phyloP scores from a whole-genome alignment of 1,139 yeast species.

The Suhomyces guaymorum region DNA sequence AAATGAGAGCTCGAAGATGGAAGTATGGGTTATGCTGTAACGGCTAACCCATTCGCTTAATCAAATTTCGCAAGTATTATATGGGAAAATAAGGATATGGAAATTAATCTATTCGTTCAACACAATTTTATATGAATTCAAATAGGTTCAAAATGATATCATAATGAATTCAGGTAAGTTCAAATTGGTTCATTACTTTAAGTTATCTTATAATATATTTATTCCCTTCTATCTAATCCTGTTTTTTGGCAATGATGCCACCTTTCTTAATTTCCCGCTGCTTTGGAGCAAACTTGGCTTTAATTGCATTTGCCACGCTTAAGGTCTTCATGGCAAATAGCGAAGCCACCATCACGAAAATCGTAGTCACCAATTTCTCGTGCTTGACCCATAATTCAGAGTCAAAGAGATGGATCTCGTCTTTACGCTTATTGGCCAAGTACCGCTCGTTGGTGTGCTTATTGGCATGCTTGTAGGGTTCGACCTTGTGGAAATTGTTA shows the following conservation, averaged over 20 bases:
- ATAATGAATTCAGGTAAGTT: too few relatives aligned
- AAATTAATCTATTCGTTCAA: too few relatives aligned
- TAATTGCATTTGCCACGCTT: conserved; percentile 11
- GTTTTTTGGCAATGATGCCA: conserved; percentile 11
- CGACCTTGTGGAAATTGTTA: conserved; percentile 38
- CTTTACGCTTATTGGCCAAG: conserved; percentile 32
- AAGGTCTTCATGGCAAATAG: conserved; percentile 20
- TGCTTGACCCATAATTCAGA: conserved; percentile 42
- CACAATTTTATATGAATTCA: neutral
- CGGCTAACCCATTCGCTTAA: too few relatives aligned
- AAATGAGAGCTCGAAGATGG: too few relatives aligned
- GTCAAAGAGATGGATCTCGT: conserved; percentile 41
- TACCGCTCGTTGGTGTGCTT: conserved; percentile 38
- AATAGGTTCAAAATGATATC: too few relatives aligned
- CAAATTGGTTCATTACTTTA: neutral
- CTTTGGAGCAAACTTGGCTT: conserved; percentile 5
- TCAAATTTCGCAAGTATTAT: too few relatives aligned
- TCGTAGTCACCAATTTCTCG: conserved; percentile 41
- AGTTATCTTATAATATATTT: neutral
- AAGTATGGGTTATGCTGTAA: too few relatives aligned
- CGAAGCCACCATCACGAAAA: conserved; percentile 31
- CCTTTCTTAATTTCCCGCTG: conserved; percentile 1
- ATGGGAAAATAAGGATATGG: too few relatives aligned
- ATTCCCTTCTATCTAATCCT: conserved; percentile 6
- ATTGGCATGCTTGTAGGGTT: conserved; percentile 32